Conservation (phyloP, 371 early-diverging fungal species). For the Mucor sp. region DNA sequence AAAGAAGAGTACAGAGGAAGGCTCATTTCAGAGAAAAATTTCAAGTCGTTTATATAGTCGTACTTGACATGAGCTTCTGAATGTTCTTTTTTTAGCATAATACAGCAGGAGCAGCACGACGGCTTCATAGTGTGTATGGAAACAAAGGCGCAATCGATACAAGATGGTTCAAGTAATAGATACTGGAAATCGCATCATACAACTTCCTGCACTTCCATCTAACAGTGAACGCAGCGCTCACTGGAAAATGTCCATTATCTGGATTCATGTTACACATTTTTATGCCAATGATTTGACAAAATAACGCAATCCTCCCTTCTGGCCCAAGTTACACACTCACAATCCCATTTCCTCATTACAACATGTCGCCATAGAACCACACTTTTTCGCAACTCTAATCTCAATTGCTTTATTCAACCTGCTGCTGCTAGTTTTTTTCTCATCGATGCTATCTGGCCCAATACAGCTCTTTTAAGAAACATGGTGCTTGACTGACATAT, state of each 20-base stretch:
- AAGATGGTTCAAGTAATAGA: not conserved
- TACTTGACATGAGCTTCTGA: not conserved
- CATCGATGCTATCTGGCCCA: constrained; percentile 9
- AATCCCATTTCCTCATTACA: not conserved
- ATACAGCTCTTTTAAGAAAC: constrained; percentile 25
- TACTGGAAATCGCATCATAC: not conserved
- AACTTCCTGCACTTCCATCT: not conserved
- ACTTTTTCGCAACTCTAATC: not conserved
- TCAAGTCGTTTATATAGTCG: not conserved
- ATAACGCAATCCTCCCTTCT: not conserved
- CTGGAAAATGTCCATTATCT: not conserved
- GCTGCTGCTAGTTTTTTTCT: constrained; percentile 8
- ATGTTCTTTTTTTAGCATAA: not conserved
- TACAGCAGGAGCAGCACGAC: not conserved
- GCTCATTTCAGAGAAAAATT: not conserved
- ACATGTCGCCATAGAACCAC: not conserved
- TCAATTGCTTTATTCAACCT: too few relatives aligned
- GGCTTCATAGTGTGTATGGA: not conserved
- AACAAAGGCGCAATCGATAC: not conserved
- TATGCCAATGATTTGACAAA: not conserved
- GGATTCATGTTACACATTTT: not conserved
- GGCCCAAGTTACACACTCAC: not conserved
- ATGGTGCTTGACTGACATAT: constrained; percentile 16
- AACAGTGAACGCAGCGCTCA: not conserved
- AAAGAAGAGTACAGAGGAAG: not conserved